These are phyloP conservation scores for Solidago caesia DNA, from an alignment of 129 eudicot genomes.

Conservation along the genomic window DNA sequence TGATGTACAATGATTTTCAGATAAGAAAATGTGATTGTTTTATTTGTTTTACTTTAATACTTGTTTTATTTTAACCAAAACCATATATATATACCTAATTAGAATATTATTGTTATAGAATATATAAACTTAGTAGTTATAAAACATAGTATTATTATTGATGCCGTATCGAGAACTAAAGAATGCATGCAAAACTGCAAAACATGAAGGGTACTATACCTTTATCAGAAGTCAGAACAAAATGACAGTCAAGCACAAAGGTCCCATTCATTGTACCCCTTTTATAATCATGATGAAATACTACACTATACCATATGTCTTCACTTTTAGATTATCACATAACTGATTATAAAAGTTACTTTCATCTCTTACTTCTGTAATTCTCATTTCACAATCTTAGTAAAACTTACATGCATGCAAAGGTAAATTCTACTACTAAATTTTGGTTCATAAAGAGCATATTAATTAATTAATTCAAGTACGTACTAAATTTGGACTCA, in stretches of 20 bases:
- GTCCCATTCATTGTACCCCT: slow-evolving; percentile 35
- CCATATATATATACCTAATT: too few species aligned
- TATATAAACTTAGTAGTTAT: too few species aligned
- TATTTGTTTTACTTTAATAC: too few species aligned
- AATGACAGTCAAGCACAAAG: slow-evolving; percentile 31
- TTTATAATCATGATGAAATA: slow-evolving; percentile 29
- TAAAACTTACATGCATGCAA: slow-evolving; percentile 24
- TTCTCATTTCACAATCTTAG: slow-evolving; percentile 16
- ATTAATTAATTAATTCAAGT: neutral
- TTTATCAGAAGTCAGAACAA: slow-evolving; percentile 37
- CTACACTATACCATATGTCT: slow-evolving; percentile 32
- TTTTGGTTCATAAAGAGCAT: slow-evolving; percentile 1
- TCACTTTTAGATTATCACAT: slow-evolving; percentile 30
- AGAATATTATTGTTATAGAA: too few species aligned
- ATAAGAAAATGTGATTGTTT: too few species aligned
- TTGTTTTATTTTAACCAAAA: too few species aligned
- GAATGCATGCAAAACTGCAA: slow-evolving; percentile 33
- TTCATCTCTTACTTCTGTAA: slow-evolving; percentile 20
- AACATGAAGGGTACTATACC: slow-evolving; percentile 32
- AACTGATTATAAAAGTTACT: slow-evolving; percentile 28
- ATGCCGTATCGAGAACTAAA: slow-evolving; percentile 13
- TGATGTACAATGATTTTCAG: too few species aligned
- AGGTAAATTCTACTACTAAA: slow-evolving; percentile 13
- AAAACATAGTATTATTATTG: neutral
- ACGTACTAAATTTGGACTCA: too few species aligned